These are phyloP conservation scores for Cladorrhinum sp. DNA, from an alignment of 2,329 filamentous ascomycete species.

Conservation along the genomic window DNA sequence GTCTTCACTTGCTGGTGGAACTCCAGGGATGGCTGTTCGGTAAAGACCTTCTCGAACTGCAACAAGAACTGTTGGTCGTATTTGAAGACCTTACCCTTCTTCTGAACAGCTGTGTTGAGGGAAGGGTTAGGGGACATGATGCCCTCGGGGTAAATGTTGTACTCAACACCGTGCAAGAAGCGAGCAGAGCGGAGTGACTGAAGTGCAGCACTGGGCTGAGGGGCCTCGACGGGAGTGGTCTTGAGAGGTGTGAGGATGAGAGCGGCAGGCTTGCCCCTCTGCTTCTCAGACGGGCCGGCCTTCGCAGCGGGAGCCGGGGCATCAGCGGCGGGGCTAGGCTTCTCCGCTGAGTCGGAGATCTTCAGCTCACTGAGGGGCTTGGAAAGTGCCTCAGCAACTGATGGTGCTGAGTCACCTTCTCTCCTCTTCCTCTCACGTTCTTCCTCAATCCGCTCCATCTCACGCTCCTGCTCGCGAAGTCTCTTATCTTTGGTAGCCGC, in stretches of 20 bases:
- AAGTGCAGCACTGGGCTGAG: conserved; percentile 89
- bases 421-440: conserved; percentile 59
- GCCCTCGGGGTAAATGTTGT: conserved; percentile 76
- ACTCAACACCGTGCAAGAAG: conserved; percentile 76
- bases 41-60: conserved; percentile 94
- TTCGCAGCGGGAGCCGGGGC: conserved; percentile 48
- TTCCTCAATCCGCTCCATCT: conserved; percentile 71
- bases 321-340: conserved; percentile 28
- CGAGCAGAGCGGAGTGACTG: conserved; percentile 90
- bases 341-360: conserved; percentile 34
- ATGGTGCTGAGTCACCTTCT: conserved; percentile 43
- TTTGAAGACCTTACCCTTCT: conserved; percentile 81
- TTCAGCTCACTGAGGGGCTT: conserved; percentile 39
- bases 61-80: conserved; percentile 95
- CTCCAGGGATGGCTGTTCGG: conserved; percentile 90
- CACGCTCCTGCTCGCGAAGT: conserved; percentile 68
- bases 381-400: conserved; percentile 52
- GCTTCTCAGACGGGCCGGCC: conserved; percentile 58
- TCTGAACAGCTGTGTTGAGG: conserved; percentile 74
- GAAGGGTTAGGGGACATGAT: conserved; percentile 90
- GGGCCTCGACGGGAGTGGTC: conserved; percentile 81
- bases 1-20: conserved; percentile 89
- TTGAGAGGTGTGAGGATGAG: conserved; percentile 83
- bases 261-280: conserved; percentile 70
- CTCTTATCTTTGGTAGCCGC: conserved; percentile 61